phyloP scores from a whole-genome alignment of 2,329 filamentous ascomycete species.

The Sclerotiophoma versabilis region DNA sequence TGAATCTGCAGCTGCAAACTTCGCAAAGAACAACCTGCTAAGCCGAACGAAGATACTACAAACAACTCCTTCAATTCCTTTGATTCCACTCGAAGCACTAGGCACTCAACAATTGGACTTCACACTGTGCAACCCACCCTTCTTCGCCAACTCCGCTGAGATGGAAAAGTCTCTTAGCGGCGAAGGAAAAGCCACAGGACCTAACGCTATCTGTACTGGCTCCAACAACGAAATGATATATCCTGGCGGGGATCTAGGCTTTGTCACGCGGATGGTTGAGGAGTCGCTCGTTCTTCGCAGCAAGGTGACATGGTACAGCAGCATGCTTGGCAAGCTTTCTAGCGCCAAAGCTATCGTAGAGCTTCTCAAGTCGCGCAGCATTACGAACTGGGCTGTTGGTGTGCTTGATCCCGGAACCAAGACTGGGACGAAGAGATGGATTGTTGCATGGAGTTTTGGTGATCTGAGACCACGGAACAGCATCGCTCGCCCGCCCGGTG shows the following conservation, averaged over 20 bases:
- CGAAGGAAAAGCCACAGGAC: conserved; percentile 68
- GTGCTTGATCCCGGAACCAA: conserved; percentile 71
- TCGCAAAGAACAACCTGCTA: conserved; percentile 69
- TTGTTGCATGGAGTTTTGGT: conserved; percentile 84
- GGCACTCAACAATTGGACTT: conserved; percentile 72
- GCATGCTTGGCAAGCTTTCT: conserved; percentile 83
- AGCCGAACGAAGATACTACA: conserved; percentile 69
- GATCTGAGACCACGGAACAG: conserved; percentile 67
- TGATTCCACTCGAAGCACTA: conserved; percentile 70
- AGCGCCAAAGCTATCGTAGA: conserved; percentile 70
- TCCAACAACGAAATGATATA: conserved; percentile 86
- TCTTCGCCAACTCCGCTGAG: conserved; percentile 79
- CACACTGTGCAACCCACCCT: conserved; percentile 93
- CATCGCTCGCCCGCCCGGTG: conserved; percentile 42
- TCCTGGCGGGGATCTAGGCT: conserved; percentile 76
- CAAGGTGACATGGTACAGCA: conserved; percentile 84
- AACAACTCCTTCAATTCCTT: conserved; percentile 57
- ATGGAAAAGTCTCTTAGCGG: conserved; percentile 67
- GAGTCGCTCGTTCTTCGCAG: conserved; percentile 69
- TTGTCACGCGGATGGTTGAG: conserved; percentile 73
- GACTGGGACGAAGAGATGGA: conserved; percentile 82
- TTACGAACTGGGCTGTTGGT: conserved; percentile 83
- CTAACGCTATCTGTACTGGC: conserved; percentile 78
- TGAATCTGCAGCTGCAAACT: conserved; percentile 70
- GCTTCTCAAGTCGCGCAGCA: conserved; percentile 61